Evolutionary conservation across 352 stramenopile genomes (phyloP), one percentile per base, ranked within the genome.

Genomic region (Globisporangium acanthophoron): DNA sequence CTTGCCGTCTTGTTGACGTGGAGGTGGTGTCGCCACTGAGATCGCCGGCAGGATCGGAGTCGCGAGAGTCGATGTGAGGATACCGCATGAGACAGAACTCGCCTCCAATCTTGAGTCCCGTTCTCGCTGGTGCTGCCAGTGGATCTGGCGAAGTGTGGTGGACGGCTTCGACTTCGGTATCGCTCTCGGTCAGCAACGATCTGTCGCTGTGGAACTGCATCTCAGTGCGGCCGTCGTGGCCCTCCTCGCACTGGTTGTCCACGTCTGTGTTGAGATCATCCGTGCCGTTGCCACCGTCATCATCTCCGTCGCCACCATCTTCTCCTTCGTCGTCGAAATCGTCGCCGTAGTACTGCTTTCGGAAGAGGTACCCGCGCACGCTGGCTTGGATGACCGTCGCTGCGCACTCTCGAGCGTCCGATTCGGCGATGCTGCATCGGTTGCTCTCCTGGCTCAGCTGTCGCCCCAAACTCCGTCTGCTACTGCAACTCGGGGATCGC

Each of bases 311-410:
- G 7, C 44, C 20, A 31, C 29, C 39, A 21, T 20, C 29, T 16
- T 58, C 29, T 5, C 45, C 57, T 2, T 46, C 37, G 15, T 59
- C 43, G 0, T 63, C 49, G 5, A 51, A 18, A 35, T 33, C 51
- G 16, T 44, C 35, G 5, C 50, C 35, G 21, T 58, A 56, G 43
- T 52, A 66, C 49, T 66, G 60, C 43, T 54, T 58, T 20, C 60
- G 54, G 20, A 61, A 58, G 33, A 66, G 54, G 35, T 50, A 61
- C 18, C 54, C 48, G 18, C 60, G 60, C 49, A 66, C 60, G 16
- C 47, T 35, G 4, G 54, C 54, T 50, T 66, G 60, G 20, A 66
- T 54, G 31, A 6, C 20, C 24, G 39, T 58, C 31, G 39, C 29
- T n/a, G 54, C 60, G 41, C 21, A 21, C 16, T 24, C 41, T n/a